These are phyloP conservation scores for Artemisia argyi DNA, from an alignment of 129 eudicot species.

Conservation along the genomic window DNA sequence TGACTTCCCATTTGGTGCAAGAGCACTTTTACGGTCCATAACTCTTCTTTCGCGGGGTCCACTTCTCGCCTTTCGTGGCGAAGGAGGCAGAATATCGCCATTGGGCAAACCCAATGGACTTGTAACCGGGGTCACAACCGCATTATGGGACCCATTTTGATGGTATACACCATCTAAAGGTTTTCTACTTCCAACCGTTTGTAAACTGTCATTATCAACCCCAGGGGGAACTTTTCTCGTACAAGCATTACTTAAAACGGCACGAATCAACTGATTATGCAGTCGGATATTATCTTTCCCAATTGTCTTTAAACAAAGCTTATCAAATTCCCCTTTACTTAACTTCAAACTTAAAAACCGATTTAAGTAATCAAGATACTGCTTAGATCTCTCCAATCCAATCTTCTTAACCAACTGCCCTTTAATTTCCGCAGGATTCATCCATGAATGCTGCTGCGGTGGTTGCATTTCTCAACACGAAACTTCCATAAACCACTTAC, in stretches of 20 bases:
- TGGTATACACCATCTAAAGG: slow-evolving; percentile 39
- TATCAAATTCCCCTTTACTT: slow-evolving; percentile 70
- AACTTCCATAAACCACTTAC: slow-evolving; percentile 46
- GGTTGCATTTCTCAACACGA: slow-evolving; percentile 85
- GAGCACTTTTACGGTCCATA: slow-evolving; percentile 60
- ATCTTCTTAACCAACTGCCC: slow-evolving; percentile 65
- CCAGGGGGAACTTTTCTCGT: slow-evolving; percentile 43
- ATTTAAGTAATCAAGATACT: slow-evolving; percentile 60
- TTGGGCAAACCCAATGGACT: slow-evolving; percentile 51
- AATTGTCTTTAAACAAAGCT: slow-evolving; percentile 65
- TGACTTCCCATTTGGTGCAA: slow-evolving; percentile 54
- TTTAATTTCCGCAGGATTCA: slow-evolving; percentile 73
- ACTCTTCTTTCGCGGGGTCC: slow-evolving; percentile 56
- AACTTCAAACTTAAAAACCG: slow-evolving; percentile 69
- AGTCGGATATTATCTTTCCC: slow-evolving; percentile 81
- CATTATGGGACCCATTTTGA: slow-evolving; percentile 38
- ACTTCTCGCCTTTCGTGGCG: slow-evolving; percentile 66
- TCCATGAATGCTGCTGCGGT: slow-evolving; percentile 68
- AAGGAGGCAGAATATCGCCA: slow-evolving; percentile 65
- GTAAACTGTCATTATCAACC: slow-evolving; percentile 13
- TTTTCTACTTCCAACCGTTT: slow-evolving; percentile 41
- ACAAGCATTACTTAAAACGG: slow-evolving; percentile 75
- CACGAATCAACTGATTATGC: slow-evolving; percentile 77
- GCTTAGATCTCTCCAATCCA: slow-evolving; percentile 81
- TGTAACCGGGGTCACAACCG: slow-evolving; percentile 29